Evolutionary conservation across 2,329 filamentous ascomycete species (phyloP), one percentile per base, ranked within the genome.

Genomic region (Fusarium continuum): DNA sequence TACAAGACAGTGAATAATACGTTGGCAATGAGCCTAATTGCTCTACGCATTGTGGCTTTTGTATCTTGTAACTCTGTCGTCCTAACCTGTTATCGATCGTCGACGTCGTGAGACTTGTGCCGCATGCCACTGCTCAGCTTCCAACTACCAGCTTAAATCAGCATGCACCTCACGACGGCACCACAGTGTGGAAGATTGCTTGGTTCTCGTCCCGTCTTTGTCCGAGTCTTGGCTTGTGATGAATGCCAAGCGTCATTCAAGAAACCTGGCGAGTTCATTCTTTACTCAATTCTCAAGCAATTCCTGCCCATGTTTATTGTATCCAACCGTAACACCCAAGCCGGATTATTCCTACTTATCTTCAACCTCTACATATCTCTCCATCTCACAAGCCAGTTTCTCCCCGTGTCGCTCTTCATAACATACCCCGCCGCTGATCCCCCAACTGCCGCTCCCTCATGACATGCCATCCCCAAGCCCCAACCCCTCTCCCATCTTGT

Each of bases 1-100:
- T 17, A 35, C 52, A 61, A 14, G 61, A 36, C 35, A 23, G 44
- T n/a, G n/a, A 48, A 45, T 36, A 54, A 55, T 61, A 64, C 25
- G n/a, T 41, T 56, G 19, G 22, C 34, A 16, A 14, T 16, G 19
- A 23, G 17, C 26, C n/a, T 38, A 3, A 14, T 19, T n/a, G 23
- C 20, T 28, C 22, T 46, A 9, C 19, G 13, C 20, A 29, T 25
- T 26, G 34, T 45, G n/a, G 8, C 19, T 17, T 16, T 16, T n/a
- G 8, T 6, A 47, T 20, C 11, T 7, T 14, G 14, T 28, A 14
- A 6, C 16, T 9, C 23, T 25, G 6, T 13, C 14, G 20, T 11
- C 17, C 22, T 20, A 10, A 22, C 23, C 8, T 4, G 8, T n/a
- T 19, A 10, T 32, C 8, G 32, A 46, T 22, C 9, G 17, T 44